phyloP scores from a whole-genome alignment of 192 early-diverging fungal genomes.

The Chytriomyces sp. region DNA sequence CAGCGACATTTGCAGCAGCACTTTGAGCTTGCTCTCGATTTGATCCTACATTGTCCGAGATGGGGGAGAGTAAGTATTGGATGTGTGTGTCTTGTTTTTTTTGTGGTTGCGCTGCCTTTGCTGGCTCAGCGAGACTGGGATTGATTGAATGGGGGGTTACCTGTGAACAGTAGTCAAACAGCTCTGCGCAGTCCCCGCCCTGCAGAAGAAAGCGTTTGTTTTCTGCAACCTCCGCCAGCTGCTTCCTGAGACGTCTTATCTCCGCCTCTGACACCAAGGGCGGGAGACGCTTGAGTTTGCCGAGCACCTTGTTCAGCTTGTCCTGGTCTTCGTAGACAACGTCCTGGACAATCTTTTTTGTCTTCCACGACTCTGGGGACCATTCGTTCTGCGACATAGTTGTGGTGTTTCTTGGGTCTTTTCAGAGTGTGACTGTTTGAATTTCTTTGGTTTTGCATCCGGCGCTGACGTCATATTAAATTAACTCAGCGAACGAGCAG shows the following conservation, averaged over 20 bases:
- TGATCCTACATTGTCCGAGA: slow-evolving; percentile 58
- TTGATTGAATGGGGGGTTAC: slow-evolving; percentile 36
- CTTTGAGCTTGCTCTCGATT: slow-evolving; percentile 95
- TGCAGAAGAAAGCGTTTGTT: slow-evolving; percentile 94
- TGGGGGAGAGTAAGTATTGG: background rate
- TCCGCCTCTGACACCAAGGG: slow-evolving; percentile 88
- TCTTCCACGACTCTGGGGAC: slow-evolving; percentile 50
- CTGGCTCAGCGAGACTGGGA: background rate
- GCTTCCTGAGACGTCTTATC: slow-evolving; percentile 80
- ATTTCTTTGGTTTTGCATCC: too few relatives aligned
- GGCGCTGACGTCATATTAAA: too few relatives aligned
- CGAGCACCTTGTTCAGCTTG: slow-evolving; percentile 71
- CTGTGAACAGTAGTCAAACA: slow-evolving; percentile 97
- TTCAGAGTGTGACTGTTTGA: background rate
- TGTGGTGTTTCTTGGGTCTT: background rate
- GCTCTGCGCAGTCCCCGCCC: slow-evolving; percentile 98
- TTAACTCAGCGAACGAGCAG: too few relatives aligned
- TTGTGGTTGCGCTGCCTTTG: too few relatives aligned
- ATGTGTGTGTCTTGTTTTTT: background rate
- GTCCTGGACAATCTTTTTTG: slow-evolving; percentile 70
- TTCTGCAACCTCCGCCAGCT: slow-evolving; percentile 87
- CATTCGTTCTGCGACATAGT: slow-evolving; percentile 32
- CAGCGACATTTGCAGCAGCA: slow-evolving; percentile 96
- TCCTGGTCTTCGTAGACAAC: slow-evolving; percentile 83
- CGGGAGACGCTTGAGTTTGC: slow-evolving; percentile 80